Base-by-base conservation (phyloP, 1,284 basidiomycete species). In the Cutaneotrichosporon sp. region DNA sequence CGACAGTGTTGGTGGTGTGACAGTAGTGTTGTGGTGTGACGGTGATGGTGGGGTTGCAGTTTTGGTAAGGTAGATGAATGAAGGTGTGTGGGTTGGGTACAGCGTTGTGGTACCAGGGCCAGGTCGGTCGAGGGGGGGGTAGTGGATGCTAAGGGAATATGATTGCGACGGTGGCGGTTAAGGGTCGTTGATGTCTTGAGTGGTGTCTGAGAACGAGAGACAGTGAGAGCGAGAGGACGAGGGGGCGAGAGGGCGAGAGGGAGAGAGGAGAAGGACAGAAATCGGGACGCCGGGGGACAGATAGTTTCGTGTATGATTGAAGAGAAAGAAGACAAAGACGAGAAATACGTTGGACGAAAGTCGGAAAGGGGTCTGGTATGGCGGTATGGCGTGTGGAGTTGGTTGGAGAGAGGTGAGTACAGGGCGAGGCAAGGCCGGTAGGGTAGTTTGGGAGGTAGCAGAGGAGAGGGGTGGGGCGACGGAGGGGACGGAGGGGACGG, bases 141-240 rank as follows among this genome's bases (percentile, higher is more conserved):
- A 44, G 42, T 44, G 14, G 42, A 44, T 44, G 42, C 42, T 44
- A 31, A 31, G 41, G 42, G 42, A 43, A 44, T 44, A 31, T 31
- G 10, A 20, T 32, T 32, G 42, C 29, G 6, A 19, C 10, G 26
- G n/a, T n/a, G n/a, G n/a, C n/a, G n/a, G n/a, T n/a, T 43, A 6
- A 25, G 25, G 24, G 26, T 16, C 31, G n/a, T 24, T 14, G 26
- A 12, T 5, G 25, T 17, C 7, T 16, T 29, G 26, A 29, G 41
- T 27, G 5, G n/a, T n/a, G n/a, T 19, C 10, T 4, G 34, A 19
- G 34, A 19, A 39, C 37, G 14, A 19, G 37, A 12, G 25, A n/a
- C n/a, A 2, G 39, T 25, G 39, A 26, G 39, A 37, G 35, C 9
- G 19, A 20, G 9, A 38, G 24, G 35, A 20, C 6, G 35, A n/a